Base-by-base conservation (phyloP, 352 stramenopile genomes). In the Phytophthora macrochlamydospora region DNA sequence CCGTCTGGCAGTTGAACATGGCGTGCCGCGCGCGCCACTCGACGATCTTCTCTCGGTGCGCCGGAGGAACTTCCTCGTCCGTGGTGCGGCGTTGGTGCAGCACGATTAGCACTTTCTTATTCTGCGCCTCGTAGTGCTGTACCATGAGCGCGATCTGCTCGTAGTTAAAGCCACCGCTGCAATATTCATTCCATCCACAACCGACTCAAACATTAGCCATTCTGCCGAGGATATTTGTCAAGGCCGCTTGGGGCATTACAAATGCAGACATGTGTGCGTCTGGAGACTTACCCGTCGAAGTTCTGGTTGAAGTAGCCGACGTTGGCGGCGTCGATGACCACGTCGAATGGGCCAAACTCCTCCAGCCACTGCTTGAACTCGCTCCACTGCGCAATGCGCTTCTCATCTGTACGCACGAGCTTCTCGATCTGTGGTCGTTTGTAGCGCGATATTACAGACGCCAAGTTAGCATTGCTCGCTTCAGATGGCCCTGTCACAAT, bases 221-320 rank as follows among this genome's bases (percentile, higher is more conserved):
- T 28, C 43, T n/a, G 28, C n/a, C 64, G 53, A 45, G 18, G 52
- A 7, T 52, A 30, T 11, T 45, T 31, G 43, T 33, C 42, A 75
- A 75, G 61, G 67, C 24, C 33, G 9, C 30, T 5, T 18, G 12
- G 32, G 45, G 33, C 38, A 33, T 73, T 69, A 73, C 58, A 63
- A 66, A 57, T 29, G 58, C 58, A 51, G 53, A 46, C 40, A 51
- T 24, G 18, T 24, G 18, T 24, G 18, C 18, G 18, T 0, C 18
- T 24, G 56, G 35, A 37, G 31, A 69, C 78, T 51, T 69, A 93
- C 88, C 86, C 88, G n/a, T 82, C 73, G 75, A 97, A 99, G 79
- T 99, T 99, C 76, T 98, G 86, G 78, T 98, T 95, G 74, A 93
- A 99, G 75, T 99, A 99, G 3, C 96, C 98, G 33, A 99, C 92